These are phyloP conservation scores for Thinopyrum elongatum DNA, from an alignment of 176 grass and related monocot species.

Conservation along the genomic window DNA sequence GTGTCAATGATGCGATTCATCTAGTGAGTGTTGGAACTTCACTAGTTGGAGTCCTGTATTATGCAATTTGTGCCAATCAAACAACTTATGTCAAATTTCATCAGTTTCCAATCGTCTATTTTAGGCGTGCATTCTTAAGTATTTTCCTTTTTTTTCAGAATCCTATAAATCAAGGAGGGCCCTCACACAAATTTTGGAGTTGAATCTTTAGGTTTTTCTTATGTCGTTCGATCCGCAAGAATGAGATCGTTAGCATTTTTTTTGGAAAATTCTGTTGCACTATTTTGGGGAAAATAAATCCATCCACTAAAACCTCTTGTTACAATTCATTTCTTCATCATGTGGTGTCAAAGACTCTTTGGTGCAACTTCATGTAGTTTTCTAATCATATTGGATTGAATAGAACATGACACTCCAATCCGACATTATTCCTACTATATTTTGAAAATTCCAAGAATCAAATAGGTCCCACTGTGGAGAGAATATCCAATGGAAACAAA, in stretches of 20 bases:
- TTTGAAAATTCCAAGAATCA: not conserved
- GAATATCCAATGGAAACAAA: not conserved
- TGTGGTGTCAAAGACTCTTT: not conserved
- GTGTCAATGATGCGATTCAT: no score
- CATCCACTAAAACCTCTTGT: not conserved
- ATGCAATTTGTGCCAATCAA: no score
- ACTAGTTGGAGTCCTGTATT: no score
- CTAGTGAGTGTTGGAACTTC: no score
- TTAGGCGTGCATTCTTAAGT: no score
- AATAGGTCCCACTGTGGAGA: not conserved
- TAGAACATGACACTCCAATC: not conserved
- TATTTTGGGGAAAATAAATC: not conserved
- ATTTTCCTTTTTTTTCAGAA: no score
- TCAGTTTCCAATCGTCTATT: no score
- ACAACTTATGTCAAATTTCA: no score
- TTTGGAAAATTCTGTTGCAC: not conserved
- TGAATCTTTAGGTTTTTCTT: not conserved
- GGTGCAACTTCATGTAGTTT: not conserved
- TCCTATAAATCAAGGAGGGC: not conserved
- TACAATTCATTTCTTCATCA: not conserved
- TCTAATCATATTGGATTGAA: not conserved
- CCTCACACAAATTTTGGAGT: not conserved
- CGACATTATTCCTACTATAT: not conserved
- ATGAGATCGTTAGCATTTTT: not conserved
- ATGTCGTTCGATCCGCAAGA: not conserved